Base-by-base conservation (phyloP, 306 rosid species). In the Vicia villosa region DNA sequence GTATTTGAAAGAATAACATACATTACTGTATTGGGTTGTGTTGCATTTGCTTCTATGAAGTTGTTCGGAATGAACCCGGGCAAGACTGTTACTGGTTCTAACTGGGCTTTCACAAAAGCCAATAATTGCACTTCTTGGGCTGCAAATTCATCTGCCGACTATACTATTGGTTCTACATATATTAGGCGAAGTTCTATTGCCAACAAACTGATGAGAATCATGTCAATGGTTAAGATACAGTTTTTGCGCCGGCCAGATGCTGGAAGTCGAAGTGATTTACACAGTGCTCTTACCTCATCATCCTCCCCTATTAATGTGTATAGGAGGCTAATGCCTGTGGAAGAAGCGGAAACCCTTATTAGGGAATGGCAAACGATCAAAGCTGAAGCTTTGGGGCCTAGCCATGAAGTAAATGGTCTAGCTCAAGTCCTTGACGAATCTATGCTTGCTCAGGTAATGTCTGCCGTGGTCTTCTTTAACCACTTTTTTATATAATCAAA, bases 351-450 rank as follows among this genome's bases (percentile, higher is more conserved):
- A 84, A 79, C 79, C 66, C 96, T 95, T 69, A 90, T 95, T 46
- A 87, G 85, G 83, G 88, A 86, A 74, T 95, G 99, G 99, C 99
- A 95, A 86, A 77, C 75, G 54, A 70, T 86, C 67, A 95, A 95
- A 81, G 95, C 92, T 55, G 89, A 91, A 80, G 99, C 96, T 86
- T 74, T 95, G 87, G 99, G 99, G 34, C 92, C 99, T 69, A 75
- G 77, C 73, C 89, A 95, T 83, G 82, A 84, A 83, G 83, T 83
- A 65, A 66, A 82, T 76, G 76, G 61, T 72, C 95, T 95, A 55
- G 54, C 77, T 72, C 84, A 89, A 58, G 86, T 95, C 81, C 99
- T 95, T 63, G 99, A 84, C 11, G 95, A 88, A 72, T 75, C 97
- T 10, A 95, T 95, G 99, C 97, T 91, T 84, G 81, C 77, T 76